phyloP scores from a whole-genome alignment of 1,139 yeast species.

The Candida sojae region DNA sequence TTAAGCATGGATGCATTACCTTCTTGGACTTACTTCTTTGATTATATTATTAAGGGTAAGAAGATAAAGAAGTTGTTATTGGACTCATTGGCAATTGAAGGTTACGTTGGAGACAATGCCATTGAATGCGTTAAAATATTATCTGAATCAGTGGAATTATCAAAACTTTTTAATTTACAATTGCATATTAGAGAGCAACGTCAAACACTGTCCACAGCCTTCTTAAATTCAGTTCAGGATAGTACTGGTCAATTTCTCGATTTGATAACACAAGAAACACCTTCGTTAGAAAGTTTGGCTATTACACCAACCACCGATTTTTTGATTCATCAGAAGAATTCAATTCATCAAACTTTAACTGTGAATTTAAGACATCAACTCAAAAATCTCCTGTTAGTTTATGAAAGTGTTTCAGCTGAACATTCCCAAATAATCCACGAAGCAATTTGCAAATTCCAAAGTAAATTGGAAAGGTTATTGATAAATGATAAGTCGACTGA shows the following conservation, averaged over 20 bases:
- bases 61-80: background rate
- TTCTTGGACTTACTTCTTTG: slow-evolving; percentile 8
- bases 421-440: slow-evolving; percentile 7
- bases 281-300: slow-evolving; percentile 7
- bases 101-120: slow-evolving; percentile 3
- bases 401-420: slow-evolving; percentile 7
- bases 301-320: slow-evolving; percentile 10
- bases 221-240: background rate
- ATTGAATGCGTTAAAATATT: slow-evolving; percentile 2
- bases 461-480: slow-evolving; percentile 8
- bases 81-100: slow-evolving; percentile 10
- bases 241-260: slow-evolving; percentile 4
- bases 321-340: slow-evolving; percentile 6
- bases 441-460: slow-evolving; percentile 9
- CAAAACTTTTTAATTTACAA: slow-evolving; percentile 7
- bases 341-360: slow-evolving; percentile 4
- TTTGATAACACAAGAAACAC: slow-evolving; percentile 7
- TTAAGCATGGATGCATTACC: slow-evolving; percentile 2
- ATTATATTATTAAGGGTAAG: slow-evolving; percentile 1
- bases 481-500: slow-evolving; percentile 9
- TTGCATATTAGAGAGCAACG: slow-evolving; percentile 8
- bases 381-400: slow-evolving; percentile 7
- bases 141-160: slow-evolving; percentile 5
- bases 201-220: slow-evolving; percentile 2
- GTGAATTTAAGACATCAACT: slow-evolving; percentile 7